Percentiles rank a stretch among this genome's conserved stretches.
Evolutionary conservation across 495 filamentous ascomycete species (phyloP).

Genomic region (Aspergillus affinis): DNA sequence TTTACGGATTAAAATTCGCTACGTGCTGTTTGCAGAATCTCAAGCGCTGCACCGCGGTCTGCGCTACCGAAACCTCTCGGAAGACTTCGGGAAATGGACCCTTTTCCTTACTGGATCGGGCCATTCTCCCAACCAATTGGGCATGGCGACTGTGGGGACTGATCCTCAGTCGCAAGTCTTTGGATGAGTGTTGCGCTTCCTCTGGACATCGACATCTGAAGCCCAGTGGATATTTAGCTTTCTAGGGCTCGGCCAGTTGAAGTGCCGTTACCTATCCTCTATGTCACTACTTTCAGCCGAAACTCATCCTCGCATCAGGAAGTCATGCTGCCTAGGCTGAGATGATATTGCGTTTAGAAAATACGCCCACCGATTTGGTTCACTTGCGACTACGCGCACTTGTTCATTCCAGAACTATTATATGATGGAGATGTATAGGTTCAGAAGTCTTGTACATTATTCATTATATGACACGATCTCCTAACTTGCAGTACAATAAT

Average conservation of each 20-base stretch:
- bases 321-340: background rate
- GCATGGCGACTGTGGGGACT: background rate
- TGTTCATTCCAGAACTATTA: background rate
- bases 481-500: conserved; percentile 6
- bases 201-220: background rate
- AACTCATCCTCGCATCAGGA: background rate
- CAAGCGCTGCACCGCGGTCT: too few relatives aligned
- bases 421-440: background rate
- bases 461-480: conserved; percentile 2
- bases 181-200: background rate
- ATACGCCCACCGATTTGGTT: too few relatives aligned
- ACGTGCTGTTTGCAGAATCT: background rate
- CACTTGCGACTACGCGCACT: too few relatives aligned
- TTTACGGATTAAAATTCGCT: background rate
- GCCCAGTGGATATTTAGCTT: background rate
- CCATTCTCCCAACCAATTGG: background rate
- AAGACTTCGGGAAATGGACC: background rate
- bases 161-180: background rate
- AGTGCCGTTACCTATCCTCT: background rate
- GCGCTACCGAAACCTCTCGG: background rate
- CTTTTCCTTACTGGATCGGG: background rate
- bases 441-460: conserved; percentile 2
- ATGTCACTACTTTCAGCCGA: background rate
- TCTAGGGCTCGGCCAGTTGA: background rate
- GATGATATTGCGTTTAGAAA: background rate